Evolutionary conservation across 2,329 filamentous ascomycete species (phyloP).

Genomic region (Fusarium nanum): DNA sequence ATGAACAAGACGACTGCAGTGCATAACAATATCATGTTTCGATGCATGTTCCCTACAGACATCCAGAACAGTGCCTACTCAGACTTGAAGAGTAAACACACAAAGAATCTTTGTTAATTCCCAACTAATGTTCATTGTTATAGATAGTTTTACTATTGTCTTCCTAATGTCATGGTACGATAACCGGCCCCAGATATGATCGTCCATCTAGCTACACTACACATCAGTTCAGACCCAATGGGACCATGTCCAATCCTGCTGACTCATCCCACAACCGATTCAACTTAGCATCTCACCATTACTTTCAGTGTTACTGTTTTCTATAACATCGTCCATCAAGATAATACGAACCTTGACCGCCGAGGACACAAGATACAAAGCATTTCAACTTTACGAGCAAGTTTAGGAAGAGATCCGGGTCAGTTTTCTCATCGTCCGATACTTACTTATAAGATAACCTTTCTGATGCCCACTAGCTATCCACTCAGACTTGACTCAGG

Average conservation of each 20-base stretch:
- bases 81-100: background rate
- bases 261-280: slow-evolving; percentile 43
- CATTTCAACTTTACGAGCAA: background rate
- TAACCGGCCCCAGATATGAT: background rate
- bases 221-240: slow-evolving; percentile 34
- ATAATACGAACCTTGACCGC: background rate
- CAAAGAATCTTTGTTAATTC: background rate
- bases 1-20: slow-evolving; percentile 3
- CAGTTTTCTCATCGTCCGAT: background rate
- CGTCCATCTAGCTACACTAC: background rate
- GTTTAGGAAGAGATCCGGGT: background rate
- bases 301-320: background rate
- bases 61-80: background rate
- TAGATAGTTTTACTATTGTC: background rate
- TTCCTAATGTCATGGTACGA: background rate
- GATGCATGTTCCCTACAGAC: background rate
- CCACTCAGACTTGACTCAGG: background rate
- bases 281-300: background rate
- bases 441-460: background rate
- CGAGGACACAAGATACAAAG: background rate
- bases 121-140: background rate
- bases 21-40: slow-evolving; percentile 6
- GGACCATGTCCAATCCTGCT: slow-evolving; percentile 31
- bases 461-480: background rate
- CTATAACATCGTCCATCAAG: background rate